Percentiles rank a stretch among this genome's conserved stretches.
phyloP scores from a whole-genome alignment of 2,329 filamentous ascomycete genomes.

The Phoma sp. region DNA sequence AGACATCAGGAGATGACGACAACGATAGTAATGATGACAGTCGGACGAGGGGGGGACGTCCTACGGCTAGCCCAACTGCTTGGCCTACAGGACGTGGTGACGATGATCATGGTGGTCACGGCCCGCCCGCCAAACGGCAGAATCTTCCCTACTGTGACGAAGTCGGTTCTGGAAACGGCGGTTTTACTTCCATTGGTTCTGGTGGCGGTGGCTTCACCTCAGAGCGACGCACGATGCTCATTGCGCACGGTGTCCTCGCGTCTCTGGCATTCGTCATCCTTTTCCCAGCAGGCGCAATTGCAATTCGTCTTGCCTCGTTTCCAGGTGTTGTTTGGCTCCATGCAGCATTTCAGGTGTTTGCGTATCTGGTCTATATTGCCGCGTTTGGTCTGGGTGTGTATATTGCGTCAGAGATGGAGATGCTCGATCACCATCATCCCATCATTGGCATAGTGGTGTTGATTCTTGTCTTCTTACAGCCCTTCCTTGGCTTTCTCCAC shows the following conservation, averaged over 20 bases:
- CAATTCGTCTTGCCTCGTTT: slow-evolving; percentile 52
- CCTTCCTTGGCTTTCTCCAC: slow-evolving; percentile 58
- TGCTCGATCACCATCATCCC: slow-evolving; percentile 53
- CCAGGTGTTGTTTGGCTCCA: slow-evolving; percentile 53
- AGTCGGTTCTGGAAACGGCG: slow-evolving; percentile 11
- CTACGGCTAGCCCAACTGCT: slow-evolving; percentile 26
- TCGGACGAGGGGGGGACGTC: slow-evolving; percentile 2
- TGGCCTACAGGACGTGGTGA: slow-evolving; percentile 17
- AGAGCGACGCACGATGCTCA: slow-evolving; percentile 42
- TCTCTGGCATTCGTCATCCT: slow-evolving; percentile 53
- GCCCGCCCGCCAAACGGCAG: slow-evolving; percentile 24
- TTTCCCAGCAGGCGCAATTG: slow-evolving; percentile 53
- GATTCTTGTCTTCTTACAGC: slow-evolving; percentile 60
- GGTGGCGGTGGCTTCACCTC: slow-evolving; percentile 4
- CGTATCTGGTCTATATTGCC: slow-evolving; percentile 55
- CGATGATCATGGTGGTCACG: slow-evolving; percentile 4
- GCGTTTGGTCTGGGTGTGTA: slow-evolving; percentile 60
- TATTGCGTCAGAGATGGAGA: slow-evolving; percentile 50
- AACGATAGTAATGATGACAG: slow-evolving; percentile 4
- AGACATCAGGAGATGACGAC: slow-evolving; percentile 7
- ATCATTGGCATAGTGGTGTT: slow-evolving; percentile 62
- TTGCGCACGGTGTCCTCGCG: slow-evolving; percentile 53
- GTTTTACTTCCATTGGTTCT: slow-evolving; percentile 25
- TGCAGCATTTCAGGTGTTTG: slow-evolving; percentile 55
- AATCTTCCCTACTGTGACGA: slow-evolving; percentile 41